A percentile compares a stretch with the other conserved stretches of the same genome.
These are phyloP conservation scores for Cerrena zonata DNA, from an alignment of 1,284 basidiomycete species.

Conservation along the genomic window DNA sequence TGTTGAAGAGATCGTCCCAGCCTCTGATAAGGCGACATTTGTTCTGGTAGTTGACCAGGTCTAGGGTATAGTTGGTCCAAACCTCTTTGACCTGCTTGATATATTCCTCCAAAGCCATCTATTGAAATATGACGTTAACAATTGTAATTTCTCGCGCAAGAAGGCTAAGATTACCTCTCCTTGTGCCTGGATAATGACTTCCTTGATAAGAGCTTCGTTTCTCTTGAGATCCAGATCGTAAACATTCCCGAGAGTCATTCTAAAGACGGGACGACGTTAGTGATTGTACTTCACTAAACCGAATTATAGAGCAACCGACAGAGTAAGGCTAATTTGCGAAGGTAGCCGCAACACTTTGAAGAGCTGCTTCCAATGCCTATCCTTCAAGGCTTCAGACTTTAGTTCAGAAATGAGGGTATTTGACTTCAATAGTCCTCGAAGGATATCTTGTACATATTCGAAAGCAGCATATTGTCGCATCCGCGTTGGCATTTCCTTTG, in stretches of 20 bases:
- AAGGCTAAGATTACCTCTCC: slow-evolving; percentile 64
- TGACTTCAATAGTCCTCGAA: slow-evolving; percentile 83
- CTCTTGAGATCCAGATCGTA: slow-evolving; percentile 95
- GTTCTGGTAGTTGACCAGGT: slow-evolving; percentile 97
- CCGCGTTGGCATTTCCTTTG: slow-evolving; percentile 96
- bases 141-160: background rate
- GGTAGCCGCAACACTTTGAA: slow-evolving; percentile 83
- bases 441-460: slow-evolving; percentile 92
- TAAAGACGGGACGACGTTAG: slow-evolving; percentile 29
- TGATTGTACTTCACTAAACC: background rate
- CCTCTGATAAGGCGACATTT: slow-evolving; percentile 95
- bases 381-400: slow-evolving; percentile 94
- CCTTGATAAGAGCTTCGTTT: slow-evolving; percentile 88
- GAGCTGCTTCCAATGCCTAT: slow-evolving; percentile 96
- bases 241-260: slow-evolving; percentile 93
- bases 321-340: slow-evolving; percentile 57
- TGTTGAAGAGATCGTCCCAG: slow-evolving; percentile 97
- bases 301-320: slow-evolving; percentile 41
- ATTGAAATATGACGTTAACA: background rate
- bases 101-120: slow-evolving; percentile 93
- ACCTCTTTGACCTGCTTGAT: slow-evolving; percentile 93
- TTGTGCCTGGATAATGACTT: slow-evolving; percentile 94
- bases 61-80: slow-evolving; percentile 94
- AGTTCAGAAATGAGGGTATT: slow-evolving; percentile 87
- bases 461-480: slow-evolving; percentile 99